Evolutionary conservation across 2,329 filamentous ascomycete species (phyloP).

Genomic region (Pseudogymnoascus pannorum): DNA sequence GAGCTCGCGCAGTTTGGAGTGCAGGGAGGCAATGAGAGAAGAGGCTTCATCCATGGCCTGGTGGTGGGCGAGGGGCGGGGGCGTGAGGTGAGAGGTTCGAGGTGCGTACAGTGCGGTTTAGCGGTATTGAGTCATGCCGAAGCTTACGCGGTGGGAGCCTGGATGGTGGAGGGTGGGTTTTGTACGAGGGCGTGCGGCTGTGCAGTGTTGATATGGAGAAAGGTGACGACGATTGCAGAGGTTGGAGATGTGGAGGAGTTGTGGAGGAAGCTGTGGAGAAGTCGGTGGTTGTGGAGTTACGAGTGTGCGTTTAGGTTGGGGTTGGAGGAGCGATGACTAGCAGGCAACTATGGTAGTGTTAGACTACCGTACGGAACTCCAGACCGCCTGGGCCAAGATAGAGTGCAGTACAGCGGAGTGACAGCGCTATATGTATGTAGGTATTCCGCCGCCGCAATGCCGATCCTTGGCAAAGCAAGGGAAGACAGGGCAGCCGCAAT

Average conservation of each 20-base stretch:
- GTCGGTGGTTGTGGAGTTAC: neutral
- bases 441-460: neutral
- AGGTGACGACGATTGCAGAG: neutral
- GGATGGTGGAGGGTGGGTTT: neutral
- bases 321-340: neutral
- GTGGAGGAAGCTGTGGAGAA: neutral
- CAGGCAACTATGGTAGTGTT: neutral
- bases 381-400: neutral
- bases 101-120: neutral
- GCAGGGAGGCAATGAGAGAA: conserved; percentile 63
- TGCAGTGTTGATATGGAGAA: neutral
- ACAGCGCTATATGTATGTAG: neutral
- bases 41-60: conserved; percentile 70
- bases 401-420: neutral
- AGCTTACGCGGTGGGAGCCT: neutral
- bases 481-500: neutral
- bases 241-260: neutral
- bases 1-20: conserved; percentile 47
- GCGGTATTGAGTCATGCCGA: neutral
- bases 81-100: conserved; percentile 10
- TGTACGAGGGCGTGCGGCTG: neutral
- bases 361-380: neutral
- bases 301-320: neutral
- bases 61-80: conserved; percentile 53
- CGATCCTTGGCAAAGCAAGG: neutral